A percentile compares a stretch with the other conserved stretches of the same genome.
phyloP scores from a whole-genome alignment of 768 basidiomycete genomes.

The Naganishia vaughanmartiniae region DNA sequence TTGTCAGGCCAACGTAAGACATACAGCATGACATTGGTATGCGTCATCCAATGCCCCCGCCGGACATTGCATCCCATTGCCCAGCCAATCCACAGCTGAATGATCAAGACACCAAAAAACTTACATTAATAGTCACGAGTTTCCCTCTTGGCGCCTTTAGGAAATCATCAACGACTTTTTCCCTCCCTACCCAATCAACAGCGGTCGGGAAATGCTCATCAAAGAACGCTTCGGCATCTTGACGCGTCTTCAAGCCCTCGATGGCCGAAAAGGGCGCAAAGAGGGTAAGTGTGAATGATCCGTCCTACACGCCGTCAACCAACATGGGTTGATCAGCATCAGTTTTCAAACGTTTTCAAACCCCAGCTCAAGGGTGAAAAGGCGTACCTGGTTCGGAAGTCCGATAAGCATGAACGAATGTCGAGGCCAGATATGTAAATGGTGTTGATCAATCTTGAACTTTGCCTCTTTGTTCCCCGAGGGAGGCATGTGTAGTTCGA shows the following conservation, averaged over 20 bases:
- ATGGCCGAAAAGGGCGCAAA: constrained; percentile 77
- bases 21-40: too few relatives aligned
- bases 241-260: constrained; percentile 62
- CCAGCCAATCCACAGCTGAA: neutral
- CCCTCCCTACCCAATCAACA: constrained; percentile 77
- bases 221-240: constrained; percentile 68
- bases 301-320: constrained; percentile 63
- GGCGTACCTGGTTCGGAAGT: constrained; percentile 85
- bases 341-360: neutral
- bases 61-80: neutral
- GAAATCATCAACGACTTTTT: constrained; percentile 73
- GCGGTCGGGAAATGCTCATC: constrained; percentile 81
- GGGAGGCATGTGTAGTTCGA: constrained; percentile 93
- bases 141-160: constrained; percentile 78
- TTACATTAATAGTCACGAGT: constrained; percentile 87
- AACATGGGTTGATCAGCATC: neutral
- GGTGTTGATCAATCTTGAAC: constrained; percentile 87
- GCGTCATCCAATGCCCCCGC: neutral
- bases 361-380: constrained; percentile 27
- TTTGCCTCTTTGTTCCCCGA: constrained; percentile 56
- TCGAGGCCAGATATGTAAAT: constrained; percentile 99
- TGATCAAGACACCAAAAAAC: constrained; percentile 33
- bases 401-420: constrained; percentile 99
- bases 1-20: too few relatives aligned
- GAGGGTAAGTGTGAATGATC: constrained; percentile 93